These are phyloP conservation scores for Styphnolobium japonicum DNA, from an alignment of 306 rosid species.

Conservation along the genomic window DNA sequence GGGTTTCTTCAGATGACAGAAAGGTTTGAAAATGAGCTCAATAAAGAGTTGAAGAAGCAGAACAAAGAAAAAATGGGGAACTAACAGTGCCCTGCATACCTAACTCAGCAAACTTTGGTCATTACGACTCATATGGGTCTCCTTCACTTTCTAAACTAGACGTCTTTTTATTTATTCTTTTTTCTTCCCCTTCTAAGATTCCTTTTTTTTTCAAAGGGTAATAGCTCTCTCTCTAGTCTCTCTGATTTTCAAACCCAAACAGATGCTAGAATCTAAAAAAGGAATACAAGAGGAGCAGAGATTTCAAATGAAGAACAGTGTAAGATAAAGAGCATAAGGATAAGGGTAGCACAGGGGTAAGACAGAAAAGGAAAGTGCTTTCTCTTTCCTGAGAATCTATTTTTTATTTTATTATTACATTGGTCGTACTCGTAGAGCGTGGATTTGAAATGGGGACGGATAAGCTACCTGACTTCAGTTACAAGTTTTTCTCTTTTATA, in stretches of 20 bases:
- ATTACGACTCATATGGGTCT: neutral
- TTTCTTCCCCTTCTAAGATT: neutral
- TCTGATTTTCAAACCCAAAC: conserved; percentile 13
- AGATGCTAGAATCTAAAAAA: conserved; percentile 22
- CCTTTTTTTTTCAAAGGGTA: neutral
- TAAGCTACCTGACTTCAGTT: no score
- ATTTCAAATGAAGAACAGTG: conserved; percentile 16
- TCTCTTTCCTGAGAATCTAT: neutral
- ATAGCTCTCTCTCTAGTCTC: neutral
- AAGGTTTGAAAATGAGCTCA: conserved; percentile 8
- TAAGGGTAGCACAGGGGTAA: neutral
- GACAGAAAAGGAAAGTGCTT: conserved; percentile 23
- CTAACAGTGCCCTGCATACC: conserved; percentile 19
- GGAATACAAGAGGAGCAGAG: neutral
- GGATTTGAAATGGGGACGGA: neutral
- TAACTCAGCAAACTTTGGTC: conserved; percentile 25
- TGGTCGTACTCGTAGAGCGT: neutral
- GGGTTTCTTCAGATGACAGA: neutral
- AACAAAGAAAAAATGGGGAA: neutral
- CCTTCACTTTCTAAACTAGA: conserved; percentile 16
- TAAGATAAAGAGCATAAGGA: neutral
- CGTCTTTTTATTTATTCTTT: neutral
- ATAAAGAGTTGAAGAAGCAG: neutral
- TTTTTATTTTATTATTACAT: neutral
- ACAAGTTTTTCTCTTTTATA: no score